phyloP scores from a whole-genome alignment of 495 filamentous ascomycete species.

The Beverwykella pulmonaria region DNA sequence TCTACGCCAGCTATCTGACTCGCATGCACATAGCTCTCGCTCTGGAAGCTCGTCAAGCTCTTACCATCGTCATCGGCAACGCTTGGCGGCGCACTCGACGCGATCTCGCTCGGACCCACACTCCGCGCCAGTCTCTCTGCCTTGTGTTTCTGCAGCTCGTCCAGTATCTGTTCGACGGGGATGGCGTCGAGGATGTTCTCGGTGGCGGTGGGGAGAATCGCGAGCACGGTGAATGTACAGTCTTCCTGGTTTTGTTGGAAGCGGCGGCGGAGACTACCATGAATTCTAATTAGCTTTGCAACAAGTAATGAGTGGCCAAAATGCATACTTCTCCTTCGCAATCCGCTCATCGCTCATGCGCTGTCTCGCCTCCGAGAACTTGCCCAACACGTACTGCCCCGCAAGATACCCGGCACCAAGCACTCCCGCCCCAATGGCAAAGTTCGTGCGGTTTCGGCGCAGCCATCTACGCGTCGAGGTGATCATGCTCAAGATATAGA shows the following conservation, averaged over 20 bases:
- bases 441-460: slow-evolving; percentile 82
- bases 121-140: slow-evolving; percentile 69
- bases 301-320: neutral
- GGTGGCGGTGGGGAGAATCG: slow-evolving; percentile 87
- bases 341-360: slow-evolving; percentile 95
- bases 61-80: slow-evolving; percentile 78
- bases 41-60: slow-evolving; percentile 74
- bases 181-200: slow-evolving; percentile 84
- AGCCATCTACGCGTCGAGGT: slow-evolving; percentile 83
- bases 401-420: slow-evolving; percentile 90
- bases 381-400: slow-evolving; percentile 85
- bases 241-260: slow-evolving; percentile 99
- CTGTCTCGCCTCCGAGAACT: slow-evolving; percentile 88
- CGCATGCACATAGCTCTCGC: slow-evolving; percentile 76
- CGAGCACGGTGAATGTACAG: slow-evolving; percentile 96
- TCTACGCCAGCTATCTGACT: slow-evolving; percentile 64
- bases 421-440: slow-evolving; percentile 84
- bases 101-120: slow-evolving; percentile 51
- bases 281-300: neutral
- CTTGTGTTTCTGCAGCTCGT: slow-evolving; percentile 92
- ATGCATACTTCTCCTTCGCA: slow-evolving; percentile 87
- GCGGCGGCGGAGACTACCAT: slow-evolving; percentile 77
- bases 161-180: slow-evolving; percentile 84
- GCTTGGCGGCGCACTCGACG: slow-evolving; percentile 73
- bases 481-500: slow-evolving; percentile 60